These are phyloP conservation scores for Blastobotrys aristatus DNA, from an alignment of 1,139 yeast species.

Conservation along the genomic window DNA sequence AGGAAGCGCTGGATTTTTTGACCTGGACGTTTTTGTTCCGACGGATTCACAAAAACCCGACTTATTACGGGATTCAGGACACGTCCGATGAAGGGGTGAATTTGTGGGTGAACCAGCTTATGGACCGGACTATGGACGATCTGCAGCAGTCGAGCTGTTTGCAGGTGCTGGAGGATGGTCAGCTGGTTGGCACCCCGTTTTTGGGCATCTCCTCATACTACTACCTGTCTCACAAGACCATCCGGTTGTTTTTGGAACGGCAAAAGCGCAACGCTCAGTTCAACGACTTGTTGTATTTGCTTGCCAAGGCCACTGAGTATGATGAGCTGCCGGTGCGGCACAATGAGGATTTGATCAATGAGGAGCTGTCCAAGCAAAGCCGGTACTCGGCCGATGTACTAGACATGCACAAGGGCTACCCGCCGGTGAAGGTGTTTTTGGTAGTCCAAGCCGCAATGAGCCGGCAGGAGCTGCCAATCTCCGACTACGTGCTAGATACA, in stretches of 20 bases:
- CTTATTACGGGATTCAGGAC: constrained; percentile 86
- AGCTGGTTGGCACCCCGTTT: constrained; percentile 67
- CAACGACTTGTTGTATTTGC: constrained; percentile 63
- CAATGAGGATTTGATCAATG: constrained; percentile 88
- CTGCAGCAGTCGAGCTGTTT: constrained; percentile 74
- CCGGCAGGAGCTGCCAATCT: constrained; percentile 81
- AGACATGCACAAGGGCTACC: constrained; percentile 81
- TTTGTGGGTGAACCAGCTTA: constrained; percentile 59
- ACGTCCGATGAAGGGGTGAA: constrained; percentile 49
- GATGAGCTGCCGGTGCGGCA: constrained; percentile 92
- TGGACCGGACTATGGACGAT: constrained; percentile 65
- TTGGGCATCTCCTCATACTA: constrained; percentile 85
- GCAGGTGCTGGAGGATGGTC: constrained; percentile 43
- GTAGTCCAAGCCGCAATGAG: constrained; percentile 84
- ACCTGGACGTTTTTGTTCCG: constrained; percentile 94
- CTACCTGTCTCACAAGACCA: constrained; percentile 86
- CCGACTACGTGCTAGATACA: constrained; percentile 93
- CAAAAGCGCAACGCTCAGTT: constrained; percentile 51
- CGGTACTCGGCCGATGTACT: constrained; percentile 55
- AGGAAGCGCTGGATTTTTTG: constrained; percentile 87
- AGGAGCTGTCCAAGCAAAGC: constrained; percentile 79
- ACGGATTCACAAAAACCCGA: constrained; percentile 92
- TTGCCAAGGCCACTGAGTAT: constrained; percentile 81
- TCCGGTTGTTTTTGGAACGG: constrained; percentile 58
- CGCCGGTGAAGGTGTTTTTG: constrained; percentile 86